These are phyloP conservation scores for Fraxinus angustifolia DNA, from an alignment of 305 asterid species.

Conservation along the genomic window DNA sequence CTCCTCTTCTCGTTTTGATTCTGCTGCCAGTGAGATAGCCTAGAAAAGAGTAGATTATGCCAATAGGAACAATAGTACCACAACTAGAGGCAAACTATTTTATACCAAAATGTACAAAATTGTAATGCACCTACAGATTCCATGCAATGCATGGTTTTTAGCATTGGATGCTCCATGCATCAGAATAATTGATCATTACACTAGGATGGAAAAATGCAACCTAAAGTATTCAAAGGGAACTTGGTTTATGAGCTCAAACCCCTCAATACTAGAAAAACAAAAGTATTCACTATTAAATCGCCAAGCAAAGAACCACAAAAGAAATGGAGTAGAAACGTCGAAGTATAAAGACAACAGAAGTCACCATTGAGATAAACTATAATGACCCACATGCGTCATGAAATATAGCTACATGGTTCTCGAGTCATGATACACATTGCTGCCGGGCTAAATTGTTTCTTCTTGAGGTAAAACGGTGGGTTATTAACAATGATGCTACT, in stretches of 20 bases:
- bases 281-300: neutral
- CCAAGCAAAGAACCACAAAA: constrained; percentile 5
- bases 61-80: neutral
- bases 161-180: neutral
- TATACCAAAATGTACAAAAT: neutral
- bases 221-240: neutral
- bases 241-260: neutral
- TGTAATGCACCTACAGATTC: constrained; percentile 2
- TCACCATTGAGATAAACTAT: neutral
- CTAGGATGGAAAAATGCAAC: constrained; percentile 1
- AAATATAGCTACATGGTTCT: neutral
- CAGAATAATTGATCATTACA: neutral
- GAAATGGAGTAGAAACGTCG: neutral
- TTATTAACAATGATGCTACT: neutral
- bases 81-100: neutral
- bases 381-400: neutral
- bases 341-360: neutral
- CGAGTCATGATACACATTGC: neutral
- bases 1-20: constrained; percentile 82
- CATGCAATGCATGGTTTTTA: neutral
- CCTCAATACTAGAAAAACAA: neutral
- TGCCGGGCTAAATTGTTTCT: neutral
- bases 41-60: constrained; percentile 26
- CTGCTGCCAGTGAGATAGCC: constrained; percentile 77
- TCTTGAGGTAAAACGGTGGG: neutral